Conservation (phyloP, 805 yeast species). For the Saturnispora galanensis region DNA sequence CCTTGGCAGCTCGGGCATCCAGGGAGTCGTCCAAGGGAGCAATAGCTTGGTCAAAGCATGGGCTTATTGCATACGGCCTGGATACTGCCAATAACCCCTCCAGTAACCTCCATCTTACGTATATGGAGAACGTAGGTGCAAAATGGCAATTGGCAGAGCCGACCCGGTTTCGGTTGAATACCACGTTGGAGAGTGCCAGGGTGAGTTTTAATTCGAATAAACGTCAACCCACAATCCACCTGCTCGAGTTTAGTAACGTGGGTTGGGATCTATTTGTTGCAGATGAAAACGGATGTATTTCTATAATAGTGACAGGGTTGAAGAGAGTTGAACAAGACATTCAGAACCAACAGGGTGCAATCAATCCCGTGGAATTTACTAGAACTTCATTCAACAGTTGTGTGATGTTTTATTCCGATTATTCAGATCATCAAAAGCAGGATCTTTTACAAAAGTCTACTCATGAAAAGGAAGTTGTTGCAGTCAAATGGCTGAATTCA, state of each 20-base stretch:
- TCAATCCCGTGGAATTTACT: slow-evolving; percentile 30
- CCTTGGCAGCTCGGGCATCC: slow-evolving; percentile 16
- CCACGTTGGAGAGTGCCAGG: slow-evolving; percentile 1
- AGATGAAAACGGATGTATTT: slow-evolving; percentile 60
- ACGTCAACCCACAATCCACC: slow-evolving; percentile 17
- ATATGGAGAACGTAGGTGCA: slow-evolving; percentile 63
- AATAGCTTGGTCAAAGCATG: slow-evolving; percentile 74
- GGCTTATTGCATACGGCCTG: slow-evolving; percentile 59
- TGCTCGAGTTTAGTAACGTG: slow-evolving; percentile 64
- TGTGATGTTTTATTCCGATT: slow-evolving; percentile 41
- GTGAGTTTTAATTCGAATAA: slow-evolving; percentile 1
- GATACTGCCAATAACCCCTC: slow-evolving; percentile 15
- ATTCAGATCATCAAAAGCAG: slow-evolving; percentile 16
- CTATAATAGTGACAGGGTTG: slow-evolving; percentile 46
- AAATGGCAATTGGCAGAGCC: slow-evolving; percentile 70
- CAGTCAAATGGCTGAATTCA: slow-evolving; percentile 64
- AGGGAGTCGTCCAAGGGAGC: slow-evolving; percentile 1
- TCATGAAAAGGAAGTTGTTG: slow-evolving; percentile 28
- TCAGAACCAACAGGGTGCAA: slow-evolving; percentile 12
- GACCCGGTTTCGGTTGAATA: slow-evolving; percentile 22
- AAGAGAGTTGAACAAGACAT: slow-evolving; percentile 31
- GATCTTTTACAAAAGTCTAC: slow-evolving; percentile 12
- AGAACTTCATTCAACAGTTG: slow-evolving; percentile 27
- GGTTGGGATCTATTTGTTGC: slow-evolving; percentile 77
- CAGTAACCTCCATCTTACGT: slow-evolving; percentile 44